A percentile compares a stretch with the other conserved stretches of the same genome.
Evolutionary conservation across 2,329 filamentous ascomycete genomes (phyloP).

Genomic region (Cryphonectria parasitica): DNA sequence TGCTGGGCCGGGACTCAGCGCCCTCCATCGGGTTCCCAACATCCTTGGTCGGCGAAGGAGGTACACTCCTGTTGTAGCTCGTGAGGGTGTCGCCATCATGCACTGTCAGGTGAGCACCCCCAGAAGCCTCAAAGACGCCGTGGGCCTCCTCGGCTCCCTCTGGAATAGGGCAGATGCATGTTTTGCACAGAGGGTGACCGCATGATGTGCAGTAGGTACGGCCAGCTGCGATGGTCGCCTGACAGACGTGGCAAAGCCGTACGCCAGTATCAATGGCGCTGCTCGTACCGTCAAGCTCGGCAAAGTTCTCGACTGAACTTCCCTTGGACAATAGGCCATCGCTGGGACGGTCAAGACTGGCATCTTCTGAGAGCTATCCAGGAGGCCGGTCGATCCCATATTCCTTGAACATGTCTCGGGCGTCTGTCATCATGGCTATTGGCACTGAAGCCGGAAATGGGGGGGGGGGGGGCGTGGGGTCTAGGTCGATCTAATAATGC

Average conservation of each 20-base stretch:
- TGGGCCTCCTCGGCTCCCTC: constrained; percentile 32
- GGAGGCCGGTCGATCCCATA: constrained; percentile 51
- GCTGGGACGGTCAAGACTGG: constrained; percentile 21
- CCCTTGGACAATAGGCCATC: constrained; percentile 20
- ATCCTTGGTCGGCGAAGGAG: constrained; percentile 14
- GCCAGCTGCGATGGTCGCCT: constrained; percentile 41
- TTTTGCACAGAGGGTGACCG: constrained; percentile 54
- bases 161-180: constrained; percentile 47
- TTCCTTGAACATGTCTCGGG: constrained; percentile 51
- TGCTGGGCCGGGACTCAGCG: neutral
- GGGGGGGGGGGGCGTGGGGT: neutral
- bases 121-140: constrained; percentile 29
- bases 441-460: neutral
- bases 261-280: constrained; percentile 3
- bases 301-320: constrained; percentile 30
- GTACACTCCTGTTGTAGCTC: constrained; percentile 28
- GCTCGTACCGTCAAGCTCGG: constrained; percentile 39
- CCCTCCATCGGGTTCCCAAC: constrained; percentile 8
- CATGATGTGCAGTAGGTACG: constrained; percentile 51
- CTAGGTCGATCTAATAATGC: neutral
- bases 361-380: constrained; percentile 52
- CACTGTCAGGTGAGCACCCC: constrained; percentile 26
- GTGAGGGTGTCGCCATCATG: constrained; percentile 28
- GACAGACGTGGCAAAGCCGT: constrained; percentile 56
- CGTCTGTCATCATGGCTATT: constrained; percentile 39